Evolutionary conservation across 306 rosid genomes (phyloP), one percentile per base, ranked within the genome.

Genomic region (Acacia crassicarpa): DNA sequence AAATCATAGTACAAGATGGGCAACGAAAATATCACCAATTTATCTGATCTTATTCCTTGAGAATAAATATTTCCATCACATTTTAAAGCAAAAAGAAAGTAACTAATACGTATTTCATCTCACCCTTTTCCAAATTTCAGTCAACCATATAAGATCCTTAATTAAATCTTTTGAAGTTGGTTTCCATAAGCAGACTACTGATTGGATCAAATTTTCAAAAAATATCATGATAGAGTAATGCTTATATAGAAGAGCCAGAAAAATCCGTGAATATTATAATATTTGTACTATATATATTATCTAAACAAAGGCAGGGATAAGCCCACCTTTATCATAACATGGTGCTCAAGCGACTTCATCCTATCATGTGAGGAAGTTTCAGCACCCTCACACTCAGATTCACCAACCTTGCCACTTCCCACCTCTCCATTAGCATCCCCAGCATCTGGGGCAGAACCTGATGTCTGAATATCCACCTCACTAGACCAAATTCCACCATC

Each of bases 401-500:
- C 89, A 22, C 88, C 90, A 68, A 72, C 86, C 86, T 92, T 92
- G 32, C 88, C 80, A 81, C 85, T 84, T 74, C 90, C 89, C 22
- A 94, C 67, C 76, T 81, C 90, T 72, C 81, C 87, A 45, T 81
- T 89, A 75, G 25, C 46, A 78, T 81, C 88, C 59, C 84, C 92
- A 25, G 79, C 81, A 72, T 85, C 92, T 35, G 59, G 83, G n/a
- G 86, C 81, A 81, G 86, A 85, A 40, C 84, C 91, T 82, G 93
- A 93, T 33, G 85, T 79, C 82, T 84, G 94, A 89, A 45, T 82
- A 75, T 90, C 98, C 56, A 68, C 56, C 87, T 90, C 94, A 79
- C 86, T 92, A 54, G 88, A 83, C 94, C 98, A 92, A 77, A 84
- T 84, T 79, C 72, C 85, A 56, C 85, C 83, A 20, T 89, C 91